These are phyloP conservation scores for Ascocoryne sarcoides DNA, from an alignment of 2,329 filamentous ascomycete species.

Conservation along the genomic window DNA sequence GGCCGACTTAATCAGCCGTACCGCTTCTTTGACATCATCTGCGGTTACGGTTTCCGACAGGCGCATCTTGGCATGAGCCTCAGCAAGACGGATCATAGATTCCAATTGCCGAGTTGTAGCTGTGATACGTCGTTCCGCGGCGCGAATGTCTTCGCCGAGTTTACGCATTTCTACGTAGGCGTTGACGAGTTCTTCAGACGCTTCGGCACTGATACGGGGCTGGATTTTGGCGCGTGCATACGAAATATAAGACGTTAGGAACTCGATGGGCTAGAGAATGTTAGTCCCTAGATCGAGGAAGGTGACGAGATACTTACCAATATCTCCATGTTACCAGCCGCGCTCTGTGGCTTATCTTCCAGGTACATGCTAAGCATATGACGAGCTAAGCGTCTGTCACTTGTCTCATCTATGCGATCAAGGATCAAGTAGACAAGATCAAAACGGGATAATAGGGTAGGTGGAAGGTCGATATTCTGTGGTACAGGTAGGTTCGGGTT, in stretches of 20 bases:
- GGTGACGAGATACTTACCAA: slow-evolving; percentile 48
- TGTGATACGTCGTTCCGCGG: slow-evolving; percentile 91
- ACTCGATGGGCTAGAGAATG: slow-evolving; percentile 67
- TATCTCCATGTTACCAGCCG: slow-evolving; percentile 63
- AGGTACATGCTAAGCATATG: slow-evolving; percentile 95
- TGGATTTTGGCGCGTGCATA: slow-evolving; percentile 85
- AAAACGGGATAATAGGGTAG: slow-evolving; percentile 89
- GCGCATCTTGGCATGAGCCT: slow-evolving; percentile 98
- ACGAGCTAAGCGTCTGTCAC: slow-evolving; percentile 78
- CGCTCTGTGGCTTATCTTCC: slow-evolving; percentile 87
- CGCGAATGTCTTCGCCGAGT: slow-evolving; percentile 77
- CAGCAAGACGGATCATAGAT: slow-evolving; percentile 93
- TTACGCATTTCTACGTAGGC: slow-evolving; percentile 94
- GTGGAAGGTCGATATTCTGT: slow-evolving; percentile 95
- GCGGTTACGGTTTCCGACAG: slow-evolving; percentile 67
- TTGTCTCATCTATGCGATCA: slow-evolving; percentile 84
- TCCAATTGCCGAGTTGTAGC: slow-evolving; percentile 95
- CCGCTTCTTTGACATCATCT: slow-evolving; percentile 80
- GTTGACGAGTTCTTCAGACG: slow-evolving; percentile 74
- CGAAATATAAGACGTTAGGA: slow-evolving; percentile 93
- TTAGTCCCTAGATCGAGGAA: slow-evolving; percentile 22
- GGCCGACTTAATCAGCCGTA: slow-evolving; percentile 84
- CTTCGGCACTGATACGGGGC: slow-evolving; percentile 69
- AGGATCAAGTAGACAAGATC: slow-evolving; percentile 95
- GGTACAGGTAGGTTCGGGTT: slow-evolving; percentile 93